phyloP scores from a whole-genome alignment of 352 stramenopile genomes.

The Aphanomyces stellatus region DNA sequence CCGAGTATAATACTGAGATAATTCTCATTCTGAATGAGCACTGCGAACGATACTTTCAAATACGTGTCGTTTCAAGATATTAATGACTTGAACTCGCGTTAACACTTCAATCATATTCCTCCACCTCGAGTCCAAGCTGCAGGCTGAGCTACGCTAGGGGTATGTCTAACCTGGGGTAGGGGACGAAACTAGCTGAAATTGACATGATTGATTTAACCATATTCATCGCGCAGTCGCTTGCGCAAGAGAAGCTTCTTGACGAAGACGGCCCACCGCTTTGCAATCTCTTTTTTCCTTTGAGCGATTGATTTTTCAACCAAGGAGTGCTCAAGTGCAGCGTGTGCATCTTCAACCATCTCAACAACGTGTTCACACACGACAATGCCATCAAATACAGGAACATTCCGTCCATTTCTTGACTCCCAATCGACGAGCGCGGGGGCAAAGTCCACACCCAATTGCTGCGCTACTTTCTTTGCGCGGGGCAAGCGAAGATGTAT shows the following conservation, averaged over 20 bases:
- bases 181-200: too few species aligned
- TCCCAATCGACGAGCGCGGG: conserved; percentile 78
- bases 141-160: background rate
- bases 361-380: conserved; percentile 40
- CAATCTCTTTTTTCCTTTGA: conserved; percentile 47
- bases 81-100: too few species aligned
- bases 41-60: too few species aligned
- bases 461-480: conserved; percentile 49
- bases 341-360: conserved; percentile 52
- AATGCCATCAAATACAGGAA: conserved; percentile 66
- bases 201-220: conserved; percentile 41
- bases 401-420: conserved; percentile 43
- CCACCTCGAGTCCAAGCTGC: too few species aligned
- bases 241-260: conserved; percentile 55
- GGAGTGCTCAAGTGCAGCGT: conserved; percentile 49
- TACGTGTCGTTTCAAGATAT: too few species aligned
- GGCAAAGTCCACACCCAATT: conserved; percentile 73
- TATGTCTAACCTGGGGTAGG: too few species aligned
- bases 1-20: too few species aligned
- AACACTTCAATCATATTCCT: too few species aligned
- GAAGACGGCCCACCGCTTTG: conserved; percentile 57
- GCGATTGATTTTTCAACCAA: conserved; percentile 64
- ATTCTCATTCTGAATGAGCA: too few species aligned
- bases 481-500: conserved; percentile 55
- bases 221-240: conserved; percentile 67